These are phyloP conservation scores for Silene latifolia DNA, from an alignment of 148 eudicot genomes.

Conservation along the genomic window DNA sequence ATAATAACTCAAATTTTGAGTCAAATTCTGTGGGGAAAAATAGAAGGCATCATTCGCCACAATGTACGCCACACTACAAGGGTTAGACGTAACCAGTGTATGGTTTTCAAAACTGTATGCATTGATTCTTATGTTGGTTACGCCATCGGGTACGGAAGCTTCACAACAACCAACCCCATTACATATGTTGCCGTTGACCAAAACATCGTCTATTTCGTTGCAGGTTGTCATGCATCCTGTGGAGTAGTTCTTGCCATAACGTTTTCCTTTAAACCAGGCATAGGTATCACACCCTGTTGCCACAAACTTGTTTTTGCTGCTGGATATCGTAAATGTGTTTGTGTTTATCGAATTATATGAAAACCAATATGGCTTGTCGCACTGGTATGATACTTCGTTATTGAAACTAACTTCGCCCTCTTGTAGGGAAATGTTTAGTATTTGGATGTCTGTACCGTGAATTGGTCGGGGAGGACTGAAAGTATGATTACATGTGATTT, in stretches of 20 bases:
- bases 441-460: neutral
- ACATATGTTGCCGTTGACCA: neutral
- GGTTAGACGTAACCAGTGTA: neutral
- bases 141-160: conserved; percentile 11
- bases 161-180: conserved; percentile 24
- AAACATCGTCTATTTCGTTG: neutral
- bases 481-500: neutral
- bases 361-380: too few relatives aligned
- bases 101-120: neutral
- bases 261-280: conserved; percentile 14
- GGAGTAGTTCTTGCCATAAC: conserved; percentile 2
- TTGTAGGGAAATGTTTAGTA: neutral
- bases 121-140: neutral
- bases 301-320: conserved; percentile 11
- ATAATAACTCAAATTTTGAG: neutral
- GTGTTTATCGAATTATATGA: too few relatives aligned
- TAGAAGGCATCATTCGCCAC: conserved; percentile 4
- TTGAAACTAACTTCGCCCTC: conserved; percentile 5
- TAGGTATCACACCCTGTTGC: conserved; percentile 24
- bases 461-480: neutral
- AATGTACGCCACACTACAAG: conserved; percentile 20
- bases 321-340: conserved; percentile 14
- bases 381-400: neutral
- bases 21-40: neutral
- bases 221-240: conserved; percentile 25